Conservation (phyloP, 371 early-diverging fungal genomes). For the Apophysomyces elegans region DNA sequence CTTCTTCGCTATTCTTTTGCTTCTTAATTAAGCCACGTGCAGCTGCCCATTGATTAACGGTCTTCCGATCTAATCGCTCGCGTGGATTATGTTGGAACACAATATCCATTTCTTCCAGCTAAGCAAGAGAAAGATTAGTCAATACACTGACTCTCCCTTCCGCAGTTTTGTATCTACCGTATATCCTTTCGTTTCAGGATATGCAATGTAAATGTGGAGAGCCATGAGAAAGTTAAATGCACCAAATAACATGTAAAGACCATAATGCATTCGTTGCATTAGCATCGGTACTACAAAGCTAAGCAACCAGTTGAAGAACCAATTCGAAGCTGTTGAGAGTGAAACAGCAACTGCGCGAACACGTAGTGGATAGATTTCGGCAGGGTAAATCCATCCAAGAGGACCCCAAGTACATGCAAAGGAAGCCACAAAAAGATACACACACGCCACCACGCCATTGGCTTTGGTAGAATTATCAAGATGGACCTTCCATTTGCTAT, state of each 20-base stretch:
- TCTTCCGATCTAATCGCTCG: conserved; percentile 34
- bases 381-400: conserved; percentile 89
- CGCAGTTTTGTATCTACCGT: conserved; percentile 29
- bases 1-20: background rate
- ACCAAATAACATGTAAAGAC: conserved; percentile 70
- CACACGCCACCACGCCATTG: conserved; percentile 58
- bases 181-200: conserved; percentile 80
- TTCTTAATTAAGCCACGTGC: conserved; percentile 13
- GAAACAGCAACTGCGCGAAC: conserved; percentile 79
- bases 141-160: background rate
- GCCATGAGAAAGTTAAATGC: conserved; percentile 63
- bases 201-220: conserved; percentile 62
- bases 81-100: conserved; percentile 39
- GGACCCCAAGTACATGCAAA: conserved; percentile 91
- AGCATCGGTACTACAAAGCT: conserved; percentile 64
- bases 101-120: conserved; percentile 51
- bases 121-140: conserved; percentile 5
- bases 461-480: conserved; percentile 18
- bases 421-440: conserved; percentile 70
- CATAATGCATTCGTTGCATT: conserved; percentile 62
- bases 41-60: conserved; percentile 29
- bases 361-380: conserved; percentile 82
- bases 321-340: conserved; percentile 85
- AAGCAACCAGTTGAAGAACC: conserved; percentile 76
- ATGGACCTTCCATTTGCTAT: conserved; percentile 30